Evolutionary conservation across 1,284 basidiomycete species (phyloP), one percentile per base, ranked within the genome.

Genomic region (Melampsora abietis-canadensis): DNA sequence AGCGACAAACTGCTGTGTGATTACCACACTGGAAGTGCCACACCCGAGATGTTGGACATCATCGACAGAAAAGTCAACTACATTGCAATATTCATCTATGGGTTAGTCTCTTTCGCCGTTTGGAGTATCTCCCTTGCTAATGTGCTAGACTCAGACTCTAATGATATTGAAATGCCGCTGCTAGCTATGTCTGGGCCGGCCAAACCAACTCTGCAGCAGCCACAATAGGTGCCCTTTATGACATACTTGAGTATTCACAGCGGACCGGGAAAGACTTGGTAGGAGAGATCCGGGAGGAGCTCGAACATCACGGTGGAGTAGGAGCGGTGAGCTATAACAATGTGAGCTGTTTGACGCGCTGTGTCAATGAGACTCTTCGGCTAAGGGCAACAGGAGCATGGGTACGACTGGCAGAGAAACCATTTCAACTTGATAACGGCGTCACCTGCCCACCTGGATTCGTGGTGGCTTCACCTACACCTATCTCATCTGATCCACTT

Each of bases 151-250:
- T 61, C 7, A 6, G 4, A 21, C 19, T 2, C 60, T n/a, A 31
- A 19, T 61, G 12, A 15, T 61, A 8, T 61, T 1, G 31, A 7
- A 30, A 21, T 37, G 2, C 31, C 30, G 17, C 6, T 27, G 17
- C 34, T 61, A 74, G 72, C 5, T 74, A 66, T 65, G 64, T 74
- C 47, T 74, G 72, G 72, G 72, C 64, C 30, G 72, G 63, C 7
- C 72, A 74, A 30, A 74, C 72, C 27, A 74, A 74, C 59, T 66
- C 72, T 40, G 72, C 64, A 15, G 72, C 72, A 19, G 72, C 72
- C 24, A 66, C 72, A 15, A 74, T 74, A 21, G 72, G 72, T 37
- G 30, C 61, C 21, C 51, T 74, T 46, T 54, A 74, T 46, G 72
- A 74, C 46, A 66, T 74, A 48, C 27, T 74, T 46, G 48, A 57